Evolutionary conservation across 257 asterid species (phyloP).

Genomic region (Lavandula angustifolia): DNA sequence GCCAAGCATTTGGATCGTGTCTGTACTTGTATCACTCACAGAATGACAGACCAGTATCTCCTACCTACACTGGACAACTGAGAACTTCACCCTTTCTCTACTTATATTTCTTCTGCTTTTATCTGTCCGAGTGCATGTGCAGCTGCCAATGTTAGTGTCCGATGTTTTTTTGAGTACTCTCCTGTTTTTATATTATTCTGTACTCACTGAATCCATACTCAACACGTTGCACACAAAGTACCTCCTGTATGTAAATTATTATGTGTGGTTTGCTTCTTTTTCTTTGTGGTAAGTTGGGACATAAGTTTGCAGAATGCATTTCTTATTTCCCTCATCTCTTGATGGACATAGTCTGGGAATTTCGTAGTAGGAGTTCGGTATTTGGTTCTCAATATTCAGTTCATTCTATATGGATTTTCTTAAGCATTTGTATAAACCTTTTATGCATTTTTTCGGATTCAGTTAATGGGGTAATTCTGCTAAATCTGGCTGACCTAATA

Average conservation of each 20-base stretch:
- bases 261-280: neutral
- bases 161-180: neutral
- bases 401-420: slow-evolving; percentile 7
- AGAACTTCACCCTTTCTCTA: neutral
- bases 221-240: neutral
- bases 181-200: too few relatives aligned
- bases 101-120: slow-evolving; percentile 3
- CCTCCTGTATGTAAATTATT: neutral
- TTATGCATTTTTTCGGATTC: slow-evolving; percentile 9
- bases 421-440: slow-evolving; percentile 3
- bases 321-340: slow-evolving; percentile 12
- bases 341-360: slow-evolving; percentile 13
- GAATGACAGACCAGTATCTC: too few relatives aligned
- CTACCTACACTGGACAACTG: too few relatives aligned
- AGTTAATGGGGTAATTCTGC: slow-evolving; percentile 18
- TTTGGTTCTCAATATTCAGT: slow-evolving; percentile 10
- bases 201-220: neutral
- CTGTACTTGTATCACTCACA: too few relatives aligned
- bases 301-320: slow-evolving; percentile 7
- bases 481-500: slow-evolving; percentile 25
- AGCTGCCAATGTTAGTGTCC: neutral
- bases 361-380: neutral
- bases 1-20: too few relatives aligned
- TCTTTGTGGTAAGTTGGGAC: neutral
- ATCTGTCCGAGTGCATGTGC: neutral